Evolutionary conservation across 805 yeast species (phyloP).

Genomic region (Metschnikowia kofuensis): DNA sequence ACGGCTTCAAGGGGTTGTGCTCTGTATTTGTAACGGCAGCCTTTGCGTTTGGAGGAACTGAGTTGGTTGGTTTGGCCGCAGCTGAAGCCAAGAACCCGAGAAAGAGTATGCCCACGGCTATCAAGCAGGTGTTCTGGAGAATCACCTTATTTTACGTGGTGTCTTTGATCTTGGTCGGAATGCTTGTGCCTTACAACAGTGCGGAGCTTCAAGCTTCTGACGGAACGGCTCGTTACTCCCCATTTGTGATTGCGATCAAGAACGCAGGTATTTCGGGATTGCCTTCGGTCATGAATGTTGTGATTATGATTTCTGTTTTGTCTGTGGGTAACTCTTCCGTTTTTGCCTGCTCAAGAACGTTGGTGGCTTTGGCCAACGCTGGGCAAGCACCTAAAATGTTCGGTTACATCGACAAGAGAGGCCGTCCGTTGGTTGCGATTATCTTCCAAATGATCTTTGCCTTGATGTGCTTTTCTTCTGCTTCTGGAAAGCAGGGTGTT

Average conservation of each 20-base stretch:
- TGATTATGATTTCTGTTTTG: conserved; percentile 37
- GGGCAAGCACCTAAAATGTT: conserved; percentile 60
- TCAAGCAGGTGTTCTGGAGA: conserved; percentile 44
- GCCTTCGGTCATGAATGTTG: conserved; percentile 42
- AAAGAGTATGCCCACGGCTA: conserved; percentile 38
- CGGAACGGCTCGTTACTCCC: conserved; percentile 34
- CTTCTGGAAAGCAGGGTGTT: conserved; percentile 21
- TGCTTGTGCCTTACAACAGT: conserved; percentile 37
- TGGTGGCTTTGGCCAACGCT: conserved; percentile 65
- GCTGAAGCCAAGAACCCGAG: conserved; percentile 37
- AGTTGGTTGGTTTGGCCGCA: conserved; percentile 39
- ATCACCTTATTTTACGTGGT: conserved; percentile 39
- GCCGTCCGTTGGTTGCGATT: conserved; percentile 41
- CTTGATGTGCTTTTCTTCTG: conserved; percentile 59
- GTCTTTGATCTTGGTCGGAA: conserved; percentile 38
- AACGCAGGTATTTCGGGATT: conserved; percentile 39
- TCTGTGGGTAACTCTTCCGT: conserved; percentile 69
- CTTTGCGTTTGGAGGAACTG: conserved; percentile 44
- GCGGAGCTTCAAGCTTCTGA: conserved; percentile 23
- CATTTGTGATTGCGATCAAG: conserved; percentile 42
- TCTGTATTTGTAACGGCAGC: conserved; percentile 41
- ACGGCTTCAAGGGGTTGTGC: conserved; percentile 36
- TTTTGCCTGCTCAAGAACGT: conserved; percentile 66
- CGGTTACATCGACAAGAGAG: conserved; percentile 38
- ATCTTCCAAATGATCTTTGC: conserved; percentile 44